A percentile compares a stretch with the other conserved stretches of the same genome.
Evolutionary conservation across 331 rosid genomes (phyloP).

Genomic region (Phaseolus coccineus): DNA sequence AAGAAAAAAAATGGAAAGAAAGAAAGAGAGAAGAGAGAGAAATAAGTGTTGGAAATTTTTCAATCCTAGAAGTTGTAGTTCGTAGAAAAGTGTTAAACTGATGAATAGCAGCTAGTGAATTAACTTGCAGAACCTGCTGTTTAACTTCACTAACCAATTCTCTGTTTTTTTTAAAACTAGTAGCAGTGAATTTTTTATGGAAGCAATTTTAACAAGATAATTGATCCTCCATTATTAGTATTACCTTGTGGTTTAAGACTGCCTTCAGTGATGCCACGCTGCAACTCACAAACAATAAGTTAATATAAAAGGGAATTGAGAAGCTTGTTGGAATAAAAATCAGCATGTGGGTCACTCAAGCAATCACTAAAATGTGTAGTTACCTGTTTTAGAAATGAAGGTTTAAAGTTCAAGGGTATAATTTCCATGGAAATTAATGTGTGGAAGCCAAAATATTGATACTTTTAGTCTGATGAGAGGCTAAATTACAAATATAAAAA

Average conservation of each 20-base stretch:
- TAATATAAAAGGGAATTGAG: constrained; percentile 11
- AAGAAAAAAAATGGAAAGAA: neutral
- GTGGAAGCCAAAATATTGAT: neutral
- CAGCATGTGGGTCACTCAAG: neutral
- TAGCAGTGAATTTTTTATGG: neutral
- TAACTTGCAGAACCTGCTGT: neutral
- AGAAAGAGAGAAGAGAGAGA: neutral
- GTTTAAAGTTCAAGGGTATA: neutral
- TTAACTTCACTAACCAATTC: neutral
- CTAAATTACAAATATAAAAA: neutral
- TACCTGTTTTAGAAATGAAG: neutral
- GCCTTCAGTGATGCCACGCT: constrained; percentile 59
- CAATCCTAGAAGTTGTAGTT: neutral
- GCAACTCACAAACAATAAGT: constrained; percentile 40
- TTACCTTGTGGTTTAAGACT: constrained; percentile 62
- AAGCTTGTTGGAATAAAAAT: neutral
- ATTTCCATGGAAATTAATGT: neutral
- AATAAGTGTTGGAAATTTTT: neutral
- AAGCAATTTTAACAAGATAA: neutral
- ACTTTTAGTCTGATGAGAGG: neutral
- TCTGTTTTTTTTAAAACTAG: neutral
- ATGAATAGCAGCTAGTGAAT: neutral
- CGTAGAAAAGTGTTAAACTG: neutral
- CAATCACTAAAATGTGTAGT: neutral
- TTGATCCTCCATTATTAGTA: neutral